Evolutionary conservation across 345 rosid species (phyloP).

Genomic region (Arabis alpina): DNA sequence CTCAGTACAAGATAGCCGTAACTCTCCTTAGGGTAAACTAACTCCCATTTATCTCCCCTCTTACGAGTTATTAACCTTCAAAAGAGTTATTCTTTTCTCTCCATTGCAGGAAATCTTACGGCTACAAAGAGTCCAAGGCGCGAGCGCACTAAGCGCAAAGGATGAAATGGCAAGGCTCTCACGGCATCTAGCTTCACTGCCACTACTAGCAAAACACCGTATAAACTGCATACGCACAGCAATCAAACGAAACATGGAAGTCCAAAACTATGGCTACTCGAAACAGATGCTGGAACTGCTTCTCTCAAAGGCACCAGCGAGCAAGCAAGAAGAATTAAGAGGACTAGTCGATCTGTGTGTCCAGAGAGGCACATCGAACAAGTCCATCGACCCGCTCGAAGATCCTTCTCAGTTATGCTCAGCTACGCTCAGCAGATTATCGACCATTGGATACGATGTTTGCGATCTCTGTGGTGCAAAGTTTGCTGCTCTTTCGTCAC

Average conservation of each 20-base stretch:
- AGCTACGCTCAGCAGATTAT: conserved; percentile 92
- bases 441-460: conserved; percentile 95
- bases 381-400: conserved; percentile 92
- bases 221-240: conserved; percentile 96
- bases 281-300: conserved; percentile 99
- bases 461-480: conserved; percentile 96
- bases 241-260: conserved; percentile 95
- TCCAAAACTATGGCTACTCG: conserved; percentile 87
- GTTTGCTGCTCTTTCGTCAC: conserved; percentile 85
- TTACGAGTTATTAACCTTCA: not conserved
- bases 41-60: not conserved
- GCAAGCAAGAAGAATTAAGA: conserved; percentile 89
- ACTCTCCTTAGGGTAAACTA: conserved; percentile 78
- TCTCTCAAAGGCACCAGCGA: conserved; percentile 83
- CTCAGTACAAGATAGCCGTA: conserved; percentile 96
- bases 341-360: conserved; percentile 89
- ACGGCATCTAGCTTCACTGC: conserved; percentile 86
- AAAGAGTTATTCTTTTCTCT: not conserved
- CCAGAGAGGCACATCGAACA: conserved; percentile 84
- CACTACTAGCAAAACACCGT: conserved; percentile 90
- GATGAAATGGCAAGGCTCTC: conserved; percentile 98
- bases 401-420: conserved; percentile 96
- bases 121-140: conserved; percentile 87
- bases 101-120: conserved; percentile 78
- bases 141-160: conserved; percentile 91